Base-by-base conservation (phyloP, 2,329 filamentous ascomycete species). In the Exserohilum rostratum region DNA sequence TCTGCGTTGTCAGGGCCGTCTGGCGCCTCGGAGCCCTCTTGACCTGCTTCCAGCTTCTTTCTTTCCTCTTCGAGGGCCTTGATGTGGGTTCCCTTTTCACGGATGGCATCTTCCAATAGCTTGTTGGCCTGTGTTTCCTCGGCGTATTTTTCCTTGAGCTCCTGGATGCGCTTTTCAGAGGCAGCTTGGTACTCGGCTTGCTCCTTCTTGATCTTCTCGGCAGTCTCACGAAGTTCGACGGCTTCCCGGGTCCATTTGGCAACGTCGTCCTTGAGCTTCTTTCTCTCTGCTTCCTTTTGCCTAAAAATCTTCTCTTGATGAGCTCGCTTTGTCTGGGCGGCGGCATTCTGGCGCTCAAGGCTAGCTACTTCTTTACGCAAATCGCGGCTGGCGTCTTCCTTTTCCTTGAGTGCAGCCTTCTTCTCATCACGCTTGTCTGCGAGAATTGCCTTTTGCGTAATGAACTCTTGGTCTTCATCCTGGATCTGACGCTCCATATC, bases 301-400 rank as follows among this genome's bases (percentile, higher is more conserved):
- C 85, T 85, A 46, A 93, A 70, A 7, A 83, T 67, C 65, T 87
- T 87, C 69, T 97, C 91, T 68, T 90, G 90, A 68, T 93, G 90
- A 0, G 85, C 82, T 64, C 89, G 90, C 56, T 90, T 88, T 60
- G 89, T 90, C 70, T 96, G 89, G 1, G 90, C 89, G 4, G 87
- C 84, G 43, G 91, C 87, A 79, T 96, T 96, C 61, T 90, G 83
- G 48, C 91, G 87, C 73, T 96, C 91, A 5, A 93, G 86, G 40
- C 85, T 86, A 47, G 90, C 88, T 48, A 96, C 87, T 69, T 93
- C 88, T 58, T 89, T 89, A 68, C 90, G 91, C 49, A 97, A 77
- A 69, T 92, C 91, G 39, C 90, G 87, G 44, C 91, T 97, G 46
- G 88, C 90, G 67, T 96, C 91, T 61, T 98, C 93, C 73, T 96